These are phyloP conservation scores for Lophiotrema nucula DNA, from an alignment of 495 filamentous ascomycete species.

Conservation along the genomic window DNA sequence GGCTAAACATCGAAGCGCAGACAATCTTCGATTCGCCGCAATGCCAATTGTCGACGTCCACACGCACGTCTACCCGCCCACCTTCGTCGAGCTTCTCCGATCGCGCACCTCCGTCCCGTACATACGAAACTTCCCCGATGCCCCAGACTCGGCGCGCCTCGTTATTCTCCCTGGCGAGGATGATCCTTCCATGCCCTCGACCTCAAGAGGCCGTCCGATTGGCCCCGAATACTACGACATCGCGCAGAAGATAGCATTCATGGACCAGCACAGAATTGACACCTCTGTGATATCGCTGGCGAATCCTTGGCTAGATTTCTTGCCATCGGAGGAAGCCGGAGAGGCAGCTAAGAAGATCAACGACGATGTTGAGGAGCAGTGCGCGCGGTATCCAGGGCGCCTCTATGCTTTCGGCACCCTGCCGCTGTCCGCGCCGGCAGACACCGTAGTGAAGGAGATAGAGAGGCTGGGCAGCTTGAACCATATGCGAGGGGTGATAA, in stretches of 20 bases:
- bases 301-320: slow-evolving; percentile 95
- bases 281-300: slow-evolving; percentile 85
- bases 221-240: slow-evolving; percentile 72
- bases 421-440: slow-evolving; percentile 66
- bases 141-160: slow-evolving; percentile 60
- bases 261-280: slow-evolving; percentile 78
- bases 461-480: slow-evolving; percentile 56
- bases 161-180: slow-evolving; percentile 74
- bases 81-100: slow-evolving; percentile 78
- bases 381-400: slow-evolving; percentile 54
- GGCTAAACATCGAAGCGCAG: no score
- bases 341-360: slow-evolving; percentile 67
- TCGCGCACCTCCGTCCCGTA: slow-evolving; percentile 75
- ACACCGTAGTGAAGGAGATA: slow-evolving; percentile 64
- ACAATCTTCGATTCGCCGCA: no score
- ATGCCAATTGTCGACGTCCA: slow-evolving; percentile 78
- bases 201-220: slow-evolving; percentile 64
- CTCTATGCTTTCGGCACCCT: slow-evolving; percentile 81
- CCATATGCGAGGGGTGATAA: slow-evolving; percentile 78
- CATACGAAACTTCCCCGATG: slow-evolving; percentile 64
- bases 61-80: slow-evolving; percentile 89
- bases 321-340: slow-evolving; percentile 60
- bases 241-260: slow-evolving; percentile 75
- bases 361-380: slow-evolving; percentile 69
- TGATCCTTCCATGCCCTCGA: slow-evolving; percentile 56